A percentile compares a stretch with the other conserved stretches of the same genome.
phyloP scores from a whole-genome alignment of 169 alveolate genomes.

The Plasmodium chabaudi region DNA sequence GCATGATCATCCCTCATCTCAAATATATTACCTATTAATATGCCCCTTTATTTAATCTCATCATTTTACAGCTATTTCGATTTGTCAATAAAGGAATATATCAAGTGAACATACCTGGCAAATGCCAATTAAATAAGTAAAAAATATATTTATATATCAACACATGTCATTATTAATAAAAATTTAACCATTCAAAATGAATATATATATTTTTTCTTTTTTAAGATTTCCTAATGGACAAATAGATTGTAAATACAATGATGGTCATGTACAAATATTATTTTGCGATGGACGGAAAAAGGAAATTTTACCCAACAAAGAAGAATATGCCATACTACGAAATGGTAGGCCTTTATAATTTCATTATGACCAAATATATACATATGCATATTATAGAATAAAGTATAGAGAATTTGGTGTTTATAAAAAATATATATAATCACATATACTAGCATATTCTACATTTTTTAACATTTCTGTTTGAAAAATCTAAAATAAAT shows the following conservation, averaged over 20 bases:
- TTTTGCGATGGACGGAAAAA: slow-evolving; percentile 69
- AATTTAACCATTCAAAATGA: too few relatives aligned
- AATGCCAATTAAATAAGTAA: slow-evolving; percentile 74
- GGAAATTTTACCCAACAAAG: slow-evolving; percentile 73
- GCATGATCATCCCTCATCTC: too few relatives aligned
- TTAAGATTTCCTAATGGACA: slow-evolving; percentile 74
- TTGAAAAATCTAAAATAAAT: background rate
- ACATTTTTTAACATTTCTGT: background rate
- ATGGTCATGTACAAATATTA: slow-evolving; percentile 73
- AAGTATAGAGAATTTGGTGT: too few relatives aligned
- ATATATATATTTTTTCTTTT: background rate
- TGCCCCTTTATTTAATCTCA: background rate
- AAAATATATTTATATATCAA: background rate
- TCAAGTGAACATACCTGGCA: slow-evolving; percentile 75
- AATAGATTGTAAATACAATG: slow-evolving; percentile 72
- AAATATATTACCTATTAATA: too few relatives aligned
- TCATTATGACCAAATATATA: too few relatives aligned
- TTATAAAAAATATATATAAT: background rate
- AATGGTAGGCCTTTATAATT: slow-evolving; percentile 24
- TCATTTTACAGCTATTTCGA: slow-evolving; percentile 37
- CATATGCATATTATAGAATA: too few relatives aligned
- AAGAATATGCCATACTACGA: slow-evolving; percentile 56
- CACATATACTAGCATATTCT: background rate
- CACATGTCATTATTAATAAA: too few relatives aligned
- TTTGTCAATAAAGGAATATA: slow-evolving; percentile 72